A percentile compares a stretch with the other conserved stretches of the same genome.
phyloP scores from a whole-genome alignment of 1,139 yeast genomes.

The Yamadazyma membranifaciens region DNA sequence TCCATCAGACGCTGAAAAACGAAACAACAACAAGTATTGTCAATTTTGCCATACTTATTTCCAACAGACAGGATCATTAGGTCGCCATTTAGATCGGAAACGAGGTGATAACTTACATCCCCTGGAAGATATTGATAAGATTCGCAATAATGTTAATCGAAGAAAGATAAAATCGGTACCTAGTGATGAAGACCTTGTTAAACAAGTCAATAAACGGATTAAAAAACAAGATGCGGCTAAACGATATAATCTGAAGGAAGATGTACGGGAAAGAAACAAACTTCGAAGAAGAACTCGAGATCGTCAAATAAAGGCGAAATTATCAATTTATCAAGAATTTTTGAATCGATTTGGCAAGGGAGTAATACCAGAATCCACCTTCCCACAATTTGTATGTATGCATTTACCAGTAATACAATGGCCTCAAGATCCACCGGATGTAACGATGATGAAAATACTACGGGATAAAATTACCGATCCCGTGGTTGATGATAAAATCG shows the following conservation, averaged over 20 bases:
- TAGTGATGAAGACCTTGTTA: slow-evolving; percentile 4
- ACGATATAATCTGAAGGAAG: slow-evolving; percentile 14
- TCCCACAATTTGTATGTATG: slow-evolving; percentile 13
- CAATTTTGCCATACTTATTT: slow-evolving; percentile 19
- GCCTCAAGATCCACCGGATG: slow-evolving; percentile 15
- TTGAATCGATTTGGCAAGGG: slow-evolving; percentile 15
- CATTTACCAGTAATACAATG: slow-evolving; percentile 18
- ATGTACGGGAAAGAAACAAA: slow-evolving; percentile 19
- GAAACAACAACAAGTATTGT: slow-evolving; percentile 11
- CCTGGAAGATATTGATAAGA: slow-evolving; percentile 13
- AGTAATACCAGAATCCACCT: slow-evolving; percentile 8
- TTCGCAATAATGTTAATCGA: slow-evolving; percentile 14
- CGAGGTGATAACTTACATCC: slow-evolving; percentile 23
- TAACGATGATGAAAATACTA: background rate
- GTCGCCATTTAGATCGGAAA: slow-evolving; percentile 20
- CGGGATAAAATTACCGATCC: background rate
- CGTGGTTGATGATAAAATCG: background rate
- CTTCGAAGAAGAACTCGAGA: slow-evolving; percentile 20
- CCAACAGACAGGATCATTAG: slow-evolving; percentile 18
- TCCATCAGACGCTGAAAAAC: background rate
- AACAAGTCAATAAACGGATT: slow-evolving; percentile 5
- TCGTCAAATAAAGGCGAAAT: slow-evolving; percentile 20
- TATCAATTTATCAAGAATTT: slow-evolving; percentile 18
- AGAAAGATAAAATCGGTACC: slow-evolving; percentile 5
- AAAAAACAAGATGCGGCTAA: slow-evolving; percentile 4